These are phyloP conservation scores for Schizochytrium sp. DNA, from an alignment of 108 stramenopile genomes.

Conservation along the genomic window DNA sequence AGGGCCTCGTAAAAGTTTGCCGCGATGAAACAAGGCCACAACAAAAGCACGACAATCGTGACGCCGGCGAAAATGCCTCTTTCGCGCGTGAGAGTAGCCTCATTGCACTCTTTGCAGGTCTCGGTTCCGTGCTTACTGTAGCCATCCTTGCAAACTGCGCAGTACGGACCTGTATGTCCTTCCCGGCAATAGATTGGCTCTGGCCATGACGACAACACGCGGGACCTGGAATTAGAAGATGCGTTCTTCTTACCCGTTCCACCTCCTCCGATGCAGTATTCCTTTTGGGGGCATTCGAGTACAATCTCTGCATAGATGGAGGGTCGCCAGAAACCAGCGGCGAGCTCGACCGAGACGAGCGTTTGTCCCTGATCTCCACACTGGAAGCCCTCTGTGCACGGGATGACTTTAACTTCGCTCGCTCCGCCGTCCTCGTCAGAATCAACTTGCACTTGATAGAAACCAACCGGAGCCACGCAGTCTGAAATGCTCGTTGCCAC, in stretches of 20 bases:
- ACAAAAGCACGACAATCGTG: background rate
- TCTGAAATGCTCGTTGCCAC: background rate
- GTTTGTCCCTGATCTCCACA: background rate
- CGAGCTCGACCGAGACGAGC: background rate
- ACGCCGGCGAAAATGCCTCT: background rate
- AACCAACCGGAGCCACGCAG: background rate
- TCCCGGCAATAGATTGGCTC: background rate
- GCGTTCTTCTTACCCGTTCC: background rate
- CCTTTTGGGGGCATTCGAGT: background rate
- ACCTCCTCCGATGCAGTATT: background rate
- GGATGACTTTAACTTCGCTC: background rate
- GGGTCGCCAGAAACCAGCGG: background rate
- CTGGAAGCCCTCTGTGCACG: background rate
- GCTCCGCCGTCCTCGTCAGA: background rate
- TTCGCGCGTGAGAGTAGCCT: background rate
- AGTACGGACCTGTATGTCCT: background rate
- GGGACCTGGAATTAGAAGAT: background rate
- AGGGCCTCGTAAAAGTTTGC: background rate
- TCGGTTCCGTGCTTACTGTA: background rate
- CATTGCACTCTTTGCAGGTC: background rate
- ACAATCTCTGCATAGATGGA: background rate
- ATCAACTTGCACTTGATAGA: background rate
- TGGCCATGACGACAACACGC: background rate
- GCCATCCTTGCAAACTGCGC: background rate
- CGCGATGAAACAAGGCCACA: background rate